Conservation (phyloP, 2,329 filamentous ascomycete genomes). For the Trichoderma simmonsii region DNA sequence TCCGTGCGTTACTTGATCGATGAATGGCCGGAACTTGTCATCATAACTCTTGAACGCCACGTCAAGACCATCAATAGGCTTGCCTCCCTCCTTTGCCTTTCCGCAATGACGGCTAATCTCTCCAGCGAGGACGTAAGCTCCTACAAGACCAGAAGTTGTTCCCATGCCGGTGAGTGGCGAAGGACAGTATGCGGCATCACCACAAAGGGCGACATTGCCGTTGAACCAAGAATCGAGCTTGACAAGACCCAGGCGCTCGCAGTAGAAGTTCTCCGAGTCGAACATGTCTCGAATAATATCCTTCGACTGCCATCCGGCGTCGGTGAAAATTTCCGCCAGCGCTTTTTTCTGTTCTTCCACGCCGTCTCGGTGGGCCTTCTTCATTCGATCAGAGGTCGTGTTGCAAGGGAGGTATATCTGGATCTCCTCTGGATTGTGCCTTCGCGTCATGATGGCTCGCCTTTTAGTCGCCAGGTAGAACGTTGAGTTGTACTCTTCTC, state of each 20-base stretch:
- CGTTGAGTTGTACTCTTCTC: constrained; percentile 21
- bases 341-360: constrained; percentile 31
- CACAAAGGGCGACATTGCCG: constrained; percentile 45
- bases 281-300: constrained; percentile 36
- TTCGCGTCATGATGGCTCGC: constrained; percentile 34
- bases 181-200: constrained; percentile 47
- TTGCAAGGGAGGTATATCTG: constrained; percentile 27
- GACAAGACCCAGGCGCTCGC: constrained; percentile 42
- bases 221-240: constrained; percentile 36
- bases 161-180: constrained; percentile 44
- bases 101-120: constrained; percentile 31
- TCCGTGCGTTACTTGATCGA: constrained; percentile 22
- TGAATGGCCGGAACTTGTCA: constrained; percentile 37
- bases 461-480: constrained; percentile 36
- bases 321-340: constrained; percentile 38
- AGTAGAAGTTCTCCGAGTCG: constrained; percentile 44
- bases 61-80: constrained; percentile 25
- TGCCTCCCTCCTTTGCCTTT: neutral
- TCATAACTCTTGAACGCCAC: constrained; percentile 41
- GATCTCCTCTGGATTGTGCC: constrained; percentile 26
- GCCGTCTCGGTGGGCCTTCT: constrained; percentile 23
- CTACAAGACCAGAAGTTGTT: constrained; percentile 43
- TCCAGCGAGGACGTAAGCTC: constrained; percentile 51
- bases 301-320: constrained; percentile 43
- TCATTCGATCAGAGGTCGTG: constrained; percentile 24